Evolutionary conservation across 2,329 filamentous ascomycete genomes (phyloP), one percentile per base, ranked within the genome.

Genomic region (Paecilomyces variotii): DNA sequence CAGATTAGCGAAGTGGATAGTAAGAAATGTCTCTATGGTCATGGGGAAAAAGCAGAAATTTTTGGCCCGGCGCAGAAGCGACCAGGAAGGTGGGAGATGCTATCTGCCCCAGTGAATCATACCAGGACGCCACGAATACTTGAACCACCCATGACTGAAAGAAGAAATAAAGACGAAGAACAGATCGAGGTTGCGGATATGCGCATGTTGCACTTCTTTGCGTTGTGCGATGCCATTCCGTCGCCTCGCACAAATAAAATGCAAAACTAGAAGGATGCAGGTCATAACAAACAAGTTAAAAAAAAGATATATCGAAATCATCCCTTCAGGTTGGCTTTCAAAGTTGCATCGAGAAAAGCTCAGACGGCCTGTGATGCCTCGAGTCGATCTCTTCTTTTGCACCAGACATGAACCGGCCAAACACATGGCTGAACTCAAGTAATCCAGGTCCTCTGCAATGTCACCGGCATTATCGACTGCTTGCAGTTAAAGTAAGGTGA

Each of bases 401-500:
- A 75, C 78, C 81, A 84, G 39, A 80, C 77, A 60, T 76, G 74
- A 66, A 85, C 82, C 24, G n/a, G 78, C 79, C 53, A 76, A 72
- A 57, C 74, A 69, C 34, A 57, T 71, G 70, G 24, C 64, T 62
- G 57, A 74, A 70, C 64, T 85, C 81, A 86, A 70, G 56, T 80
- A 74, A 52, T 85, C 74, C 66, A 84, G 82, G 68, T 87, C 80
- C 56, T 69, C 70, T 53, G 82, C 80, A 55, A 87, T 75, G 61
- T 76, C 70, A 59, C 82, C 77, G 80, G 78, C 59, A 86, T 80
- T 11, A 76, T 67, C 62, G 75, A 77, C 60, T 74, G 66, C 79
- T 82, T 59, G 76, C 76, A 58, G 87, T 75, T 63, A 80, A 78
- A 65, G 80, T 78, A 68, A 81, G 80, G 71, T 89, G 89, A 72